Base-by-base conservation (phyloP, 345 rosid species). In the Eucalyptus curtisii region DNA sequence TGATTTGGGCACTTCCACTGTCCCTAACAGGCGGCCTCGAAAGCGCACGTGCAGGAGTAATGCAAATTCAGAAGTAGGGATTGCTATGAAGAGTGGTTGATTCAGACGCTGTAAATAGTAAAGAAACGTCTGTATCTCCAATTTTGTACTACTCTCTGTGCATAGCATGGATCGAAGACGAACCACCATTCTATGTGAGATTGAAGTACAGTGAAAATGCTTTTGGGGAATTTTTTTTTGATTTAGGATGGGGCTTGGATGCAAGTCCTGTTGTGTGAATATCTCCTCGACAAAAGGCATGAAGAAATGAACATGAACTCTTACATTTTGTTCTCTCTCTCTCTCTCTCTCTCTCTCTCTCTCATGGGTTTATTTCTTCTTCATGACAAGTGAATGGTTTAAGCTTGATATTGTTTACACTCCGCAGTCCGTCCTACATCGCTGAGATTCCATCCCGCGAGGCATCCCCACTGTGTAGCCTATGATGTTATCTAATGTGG, bases 21-120 rank as follows among this genome's bases (percentile, higher is more conserved):
- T 76, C 82, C 90, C 94, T 37, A 86, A 92, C 45, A 52, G 91
- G 92, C 93, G 93, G 90, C 92, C 95, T 37, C 94, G 94, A 90
- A 95, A 95, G 90, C 92, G 92, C 86, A 88, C 88, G 20, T 87
- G 86, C 89, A 95, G 90, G 87, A 89, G 92, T 49, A 94, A 89
- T 79, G 86, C 92, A 87, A 90, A 89, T 88, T 82, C 92, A 86
- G 88, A 90, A 84, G 48, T 66, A 22, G 93, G 90, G 88, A 88
- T 88, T 68, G 89, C 92, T 66, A 81, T 90, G 79, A 92, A 90
- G 82, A 92, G 64, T 48, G 88, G 42, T 40, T 76, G 47, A 76
- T 20, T 40, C 9, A 7, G 82, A 76, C 15, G 15, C 82, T 76
- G 82, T 76, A 76, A 76, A 76, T 53, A 87, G 79, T 87, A 19